phyloP scores from a whole-genome alignment of 768 basidiomycete genomes.

The Fistulinella prunicolor region DNA sequence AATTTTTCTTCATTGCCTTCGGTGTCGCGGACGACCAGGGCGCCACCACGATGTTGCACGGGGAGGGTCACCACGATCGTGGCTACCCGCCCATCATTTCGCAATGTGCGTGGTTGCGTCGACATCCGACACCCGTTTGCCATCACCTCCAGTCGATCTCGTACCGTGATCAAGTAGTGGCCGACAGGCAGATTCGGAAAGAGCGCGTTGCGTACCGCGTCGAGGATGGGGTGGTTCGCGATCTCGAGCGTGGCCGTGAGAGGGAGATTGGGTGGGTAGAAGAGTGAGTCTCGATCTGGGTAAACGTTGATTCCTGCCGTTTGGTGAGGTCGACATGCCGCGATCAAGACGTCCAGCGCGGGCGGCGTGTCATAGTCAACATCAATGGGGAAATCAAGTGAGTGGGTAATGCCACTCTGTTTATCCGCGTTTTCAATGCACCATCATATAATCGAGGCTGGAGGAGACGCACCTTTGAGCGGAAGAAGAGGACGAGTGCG shows the following conservation, averaged over 20 bases:
- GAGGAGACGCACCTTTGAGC: constrained; percentile 62
- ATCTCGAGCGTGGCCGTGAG: constrained; percentile 76
- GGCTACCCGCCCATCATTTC: constrained; percentile 67
- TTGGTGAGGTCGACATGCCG: constrained; percentile 66
- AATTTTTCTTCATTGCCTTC: constrained; percentile 62
- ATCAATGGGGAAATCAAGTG: constrained; percentile 80
- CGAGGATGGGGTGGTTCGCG: constrained; percentile 78
- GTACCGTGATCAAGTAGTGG: constrained; percentile 63
- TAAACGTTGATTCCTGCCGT: constrained; percentile 50
- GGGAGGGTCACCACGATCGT: constrained; percentile 74
- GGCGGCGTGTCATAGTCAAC: constrained; percentile 72
- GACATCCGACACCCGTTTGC: constrained; percentile 57
- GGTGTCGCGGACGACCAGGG: constrained; percentile 52
- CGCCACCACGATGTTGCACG: constrained; percentile 69
- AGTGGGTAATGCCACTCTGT: constrained; percentile 76
- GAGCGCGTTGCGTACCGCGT: constrained; percentile 66
- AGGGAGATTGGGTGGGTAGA: constrained; percentile 70
- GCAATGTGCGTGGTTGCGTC: constrained; percentile 49
- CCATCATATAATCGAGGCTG: too few relatives aligned
- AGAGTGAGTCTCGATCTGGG: constrained; percentile 61
- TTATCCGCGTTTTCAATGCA: neutral
- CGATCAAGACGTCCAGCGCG: constrained; percentile 74
- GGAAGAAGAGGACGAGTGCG: constrained; percentile 70
- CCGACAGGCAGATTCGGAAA: constrained; percentile 69
- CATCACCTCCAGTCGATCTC: constrained; percentile 70